phyloP scores from a whole-genome alignment of 2,329 filamentous ascomycete species.

The Herpotrichia juniperi region DNA sequence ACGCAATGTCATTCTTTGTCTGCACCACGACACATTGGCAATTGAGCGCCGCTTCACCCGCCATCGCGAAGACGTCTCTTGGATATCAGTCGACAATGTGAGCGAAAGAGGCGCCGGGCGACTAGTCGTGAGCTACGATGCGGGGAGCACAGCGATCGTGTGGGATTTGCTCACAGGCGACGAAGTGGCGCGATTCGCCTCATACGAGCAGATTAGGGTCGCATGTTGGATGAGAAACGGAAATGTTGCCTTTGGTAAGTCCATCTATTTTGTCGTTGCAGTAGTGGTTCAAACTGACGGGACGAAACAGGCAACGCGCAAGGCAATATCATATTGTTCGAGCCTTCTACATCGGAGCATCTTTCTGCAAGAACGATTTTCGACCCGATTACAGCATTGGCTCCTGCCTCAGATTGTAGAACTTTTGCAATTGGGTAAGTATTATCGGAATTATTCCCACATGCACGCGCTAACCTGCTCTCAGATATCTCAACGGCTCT shows the following conservation, averaged over 20 bases:
- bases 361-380: conserved; percentile 90
- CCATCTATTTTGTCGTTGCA: background rate
- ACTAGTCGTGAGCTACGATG: conserved; percentile 91
- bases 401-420: conserved; percentile 85
- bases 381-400: conserved; percentile 91
- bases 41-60: conserved; percentile 85
- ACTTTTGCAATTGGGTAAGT: conserved; percentile 94
- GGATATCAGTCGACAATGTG: conserved; percentile 88
- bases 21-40: conserved; percentile 89
- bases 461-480: conserved; percentile 22
- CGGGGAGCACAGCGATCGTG: conserved; percentile 87
- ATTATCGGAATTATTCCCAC: background rate
- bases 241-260: conserved; percentile 91
- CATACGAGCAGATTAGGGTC: conserved; percentile 83
- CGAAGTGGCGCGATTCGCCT: conserved; percentile 89
- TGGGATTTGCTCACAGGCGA: conserved; percentile 95
- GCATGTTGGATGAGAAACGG: conserved; percentile 97
- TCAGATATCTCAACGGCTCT: conserved; percentile 91
- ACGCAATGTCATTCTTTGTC: conserved; percentile 79
- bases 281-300: background rate
- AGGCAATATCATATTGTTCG: conserved; percentile 92
- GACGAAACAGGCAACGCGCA: conserved; percentile 76
- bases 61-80: conserved; percentile 81
- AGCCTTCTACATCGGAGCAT: conserved; percentile 90
- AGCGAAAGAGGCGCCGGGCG: conserved; percentile 86